A percentile compares a stretch with the other conserved stretches of the same genome.
Conservation (phyloP, 345 rosid genomes). For the Eucalyptus lansdowneana region DNA sequence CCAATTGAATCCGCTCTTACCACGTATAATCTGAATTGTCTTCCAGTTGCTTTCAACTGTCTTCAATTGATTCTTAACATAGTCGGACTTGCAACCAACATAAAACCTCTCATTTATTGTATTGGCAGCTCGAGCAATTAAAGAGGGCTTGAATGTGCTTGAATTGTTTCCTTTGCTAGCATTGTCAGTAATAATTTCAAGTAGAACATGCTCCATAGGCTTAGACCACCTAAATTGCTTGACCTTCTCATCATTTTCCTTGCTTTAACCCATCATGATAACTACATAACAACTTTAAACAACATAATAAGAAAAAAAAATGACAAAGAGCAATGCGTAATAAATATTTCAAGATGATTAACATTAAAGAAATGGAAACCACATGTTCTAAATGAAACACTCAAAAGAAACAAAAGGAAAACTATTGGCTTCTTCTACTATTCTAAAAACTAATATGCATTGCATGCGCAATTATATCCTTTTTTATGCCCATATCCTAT, state of each 20-base stretch:
- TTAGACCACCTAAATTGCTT: neutral
- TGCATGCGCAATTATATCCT: neutral
- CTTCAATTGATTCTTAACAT: neutral
- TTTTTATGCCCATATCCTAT: neutral
- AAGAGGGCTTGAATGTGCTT: neutral
- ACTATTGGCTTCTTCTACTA: neutral
- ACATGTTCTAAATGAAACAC: neutral
- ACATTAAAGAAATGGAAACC: neutral
- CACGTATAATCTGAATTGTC: too few species aligned
- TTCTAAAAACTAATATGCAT: neutral
- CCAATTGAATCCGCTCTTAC: neutral
- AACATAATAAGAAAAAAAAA: neutral
- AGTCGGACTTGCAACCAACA: neutral
- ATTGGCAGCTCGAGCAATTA: neutral
- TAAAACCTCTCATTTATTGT: neutral
- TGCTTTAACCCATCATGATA: neutral
- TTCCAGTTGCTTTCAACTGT: neutral
- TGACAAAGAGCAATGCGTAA: neutral
- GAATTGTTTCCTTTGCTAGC: neutral
- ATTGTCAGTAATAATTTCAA: neutral
- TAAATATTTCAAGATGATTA: neutral
- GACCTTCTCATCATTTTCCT: neutral
- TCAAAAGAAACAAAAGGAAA: neutral
- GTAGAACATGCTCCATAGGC: neutral
- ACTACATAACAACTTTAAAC: neutral